phyloP scores from a whole-genome alignment of 1,139 yeast species.

The Candida frijolesensis region DNA sequence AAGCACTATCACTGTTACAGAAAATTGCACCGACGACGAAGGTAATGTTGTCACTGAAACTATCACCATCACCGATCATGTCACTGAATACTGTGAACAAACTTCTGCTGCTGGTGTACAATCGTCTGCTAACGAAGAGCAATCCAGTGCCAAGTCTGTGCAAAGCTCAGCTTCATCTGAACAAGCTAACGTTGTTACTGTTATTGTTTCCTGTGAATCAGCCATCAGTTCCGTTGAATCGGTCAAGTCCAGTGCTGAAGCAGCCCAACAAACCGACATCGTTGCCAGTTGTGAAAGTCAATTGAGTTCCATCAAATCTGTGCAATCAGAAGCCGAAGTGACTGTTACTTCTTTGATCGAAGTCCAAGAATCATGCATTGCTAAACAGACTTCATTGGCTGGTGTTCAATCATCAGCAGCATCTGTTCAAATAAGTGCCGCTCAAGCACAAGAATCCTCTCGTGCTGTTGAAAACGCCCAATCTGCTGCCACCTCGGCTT shows the following conservation, averaged over 20 bases:
- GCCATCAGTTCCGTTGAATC: conserved; percentile 14
- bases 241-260: conserved; percentile 13
- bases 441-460: conserved; percentile 10
- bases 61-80: conserved; percentile 7
- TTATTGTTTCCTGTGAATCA: conserved; percentile 16
- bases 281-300: conserved; percentile 12
- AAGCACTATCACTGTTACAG: conserved; percentile 3
- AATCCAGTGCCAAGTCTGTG: conserved; percentile 10
- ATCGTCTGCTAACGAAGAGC: conserved; percentile 9
- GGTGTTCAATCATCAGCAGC: conserved; percentile 13
- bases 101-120: conserved; percentile 11
- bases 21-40: conserved; percentile 7
- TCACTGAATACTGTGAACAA: conserved; percentile 12
- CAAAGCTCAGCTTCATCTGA: conserved; percentile 12
- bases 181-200: conserved; percentile 11
- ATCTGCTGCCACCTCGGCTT: conserved; percentile 12
- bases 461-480: conserved; percentile 10
- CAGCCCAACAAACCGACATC: conserved; percentile 12
- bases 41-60: conserved; percentile 9
- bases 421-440: conserved; percentile 13
- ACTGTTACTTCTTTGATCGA: conserved; percentile 9
- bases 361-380: conserved; percentile 9
- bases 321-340: conserved; percentile 11
- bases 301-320: conserved; percentile 9
- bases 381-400: conserved; percentile 10